phyloP scores from a whole-genome alignment of 495 filamentous ascomycete species.

The Neurospora tetrasperma region DNA sequence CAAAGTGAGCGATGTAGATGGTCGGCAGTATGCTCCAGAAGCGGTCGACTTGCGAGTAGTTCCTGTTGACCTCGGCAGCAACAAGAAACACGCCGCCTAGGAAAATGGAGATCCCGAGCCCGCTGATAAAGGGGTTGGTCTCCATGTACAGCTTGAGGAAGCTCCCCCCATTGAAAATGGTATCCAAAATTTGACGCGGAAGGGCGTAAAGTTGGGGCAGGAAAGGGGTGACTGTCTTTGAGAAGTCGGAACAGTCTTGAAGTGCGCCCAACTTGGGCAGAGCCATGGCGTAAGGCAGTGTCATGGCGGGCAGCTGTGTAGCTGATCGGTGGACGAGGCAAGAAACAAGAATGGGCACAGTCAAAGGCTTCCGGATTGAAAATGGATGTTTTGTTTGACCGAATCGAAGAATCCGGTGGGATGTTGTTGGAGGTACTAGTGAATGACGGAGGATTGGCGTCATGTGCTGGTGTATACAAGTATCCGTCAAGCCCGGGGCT shows the following conservation, averaged over 20 bases:
- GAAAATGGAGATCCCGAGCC: conserved; percentile 58
- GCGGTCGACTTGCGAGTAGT: conserved; percentile 91
- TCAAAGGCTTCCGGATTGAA: neutral
- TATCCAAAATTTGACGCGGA: conserved; percentile 46
- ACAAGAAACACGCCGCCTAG: conserved; percentile 61
- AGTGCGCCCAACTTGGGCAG: conserved; percentile 60
- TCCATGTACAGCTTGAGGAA: conserved; percentile 61
- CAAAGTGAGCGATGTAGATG: conserved; percentile 81
- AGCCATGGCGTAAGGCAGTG: conserved; percentile 36
- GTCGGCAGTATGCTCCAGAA: conserved; percentile 84
- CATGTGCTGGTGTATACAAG: neutral
- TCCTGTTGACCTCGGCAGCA: conserved; percentile 71
- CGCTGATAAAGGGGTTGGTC: conserved; percentile 80
- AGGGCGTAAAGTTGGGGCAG: conserved; percentile 67
- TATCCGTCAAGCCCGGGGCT: too few species aligned
- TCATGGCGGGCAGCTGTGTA: neutral
- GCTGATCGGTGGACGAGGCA: neutral
- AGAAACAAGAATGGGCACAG: neutral
- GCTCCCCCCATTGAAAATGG: conserved; percentile 43
- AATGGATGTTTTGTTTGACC: neutral
- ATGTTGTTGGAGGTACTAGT: neutral
- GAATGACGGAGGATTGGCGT: neutral
- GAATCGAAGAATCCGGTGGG: neutral
- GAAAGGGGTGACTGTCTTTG: conserved; percentile 61
- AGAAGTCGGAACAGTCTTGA: conserved; percentile 61